Evolutionary conservation across 371 early-diverging fungal species (phyloP), one percentile per base, ranked within the genome.

Genomic region (Mortierella sp.): DNA sequence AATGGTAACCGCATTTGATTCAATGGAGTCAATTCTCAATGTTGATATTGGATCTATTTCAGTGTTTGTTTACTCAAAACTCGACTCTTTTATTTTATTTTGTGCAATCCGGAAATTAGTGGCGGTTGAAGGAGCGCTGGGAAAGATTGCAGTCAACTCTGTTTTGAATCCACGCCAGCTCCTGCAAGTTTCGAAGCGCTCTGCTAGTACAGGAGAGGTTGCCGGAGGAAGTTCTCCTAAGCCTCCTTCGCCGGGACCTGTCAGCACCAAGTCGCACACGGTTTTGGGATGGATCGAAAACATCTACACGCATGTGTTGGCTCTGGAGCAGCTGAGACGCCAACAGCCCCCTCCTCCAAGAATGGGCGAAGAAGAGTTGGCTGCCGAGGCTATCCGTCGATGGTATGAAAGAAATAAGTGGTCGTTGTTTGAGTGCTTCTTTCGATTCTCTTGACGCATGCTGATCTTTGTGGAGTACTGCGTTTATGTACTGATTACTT

Each of bases 111-210:
- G 16, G 6, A 48, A 60, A 15, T 59, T 76, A 88, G 94, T 95
- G n/a, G 87, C 95, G 5, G 84, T 96, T 62, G 97, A 97, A 76
- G 97, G 97, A 37, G 96, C 97, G n/a, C 84, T 98, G 21, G 98
- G 98, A 58, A 97, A 94, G 74, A 95, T 98, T 66, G 91, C 96
- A 0, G 84, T 94, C 50, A 90, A 91, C 67, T 95, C 97, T 12
- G 92, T 93, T 23, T 88, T 93, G 61, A 95, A 95, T 74, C 97
- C 97, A 12, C 92, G 94, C 60, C 94, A 95, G 79, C 84, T 92
- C 19, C 83, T 98, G 73, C 94, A 96, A 80, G 92, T 96, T 51
- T 72, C 72, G 3, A 73, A 68, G 53, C 74, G 79, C 50, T 65
- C 68, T 11, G 37, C 60, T n/a, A 9, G 3, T 5, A 43, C 55